Evolutionary conservation across 2,329 filamentous ascomycete species (phyloP).

Genomic region (Diaporthe sp.): DNA sequence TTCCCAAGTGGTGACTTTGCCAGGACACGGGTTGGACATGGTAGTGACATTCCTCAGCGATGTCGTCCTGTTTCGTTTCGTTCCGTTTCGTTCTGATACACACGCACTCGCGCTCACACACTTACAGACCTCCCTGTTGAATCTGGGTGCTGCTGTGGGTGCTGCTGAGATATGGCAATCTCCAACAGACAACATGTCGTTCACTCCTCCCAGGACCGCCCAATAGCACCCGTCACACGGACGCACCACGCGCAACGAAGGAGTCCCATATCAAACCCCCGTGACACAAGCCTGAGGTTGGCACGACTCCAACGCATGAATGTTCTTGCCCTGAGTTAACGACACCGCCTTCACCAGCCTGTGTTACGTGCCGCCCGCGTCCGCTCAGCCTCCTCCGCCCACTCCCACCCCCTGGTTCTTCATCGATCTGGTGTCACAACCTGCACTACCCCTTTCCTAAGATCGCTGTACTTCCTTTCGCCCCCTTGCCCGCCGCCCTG

Average conservation of each 20-base stretch:
- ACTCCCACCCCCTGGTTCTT: constrained; percentile 1
- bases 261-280: constrained; percentile 11
- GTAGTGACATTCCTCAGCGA: constrained; percentile 24
- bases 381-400: constrained; percentile 21
- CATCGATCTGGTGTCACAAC: constrained; percentile 39
- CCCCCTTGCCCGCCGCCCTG: neutral
- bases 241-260: neutral
- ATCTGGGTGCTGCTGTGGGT: neutral
- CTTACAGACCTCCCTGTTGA: neutral
- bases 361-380: constrained; percentile 15
- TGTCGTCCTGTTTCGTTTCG: neutral
- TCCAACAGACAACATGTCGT: constrained; percentile 25
- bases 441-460: constrained; percentile 30
- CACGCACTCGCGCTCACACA: neutral
- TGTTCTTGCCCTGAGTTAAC: constrained; percentile 9
- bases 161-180: constrained; percentile 11
- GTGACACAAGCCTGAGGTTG: constrained; percentile 27
- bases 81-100: constrained; percentile 9
- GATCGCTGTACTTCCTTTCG: neutral
- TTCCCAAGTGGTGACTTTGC: constrained; percentile 18
- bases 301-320: constrained; percentile 19
- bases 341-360: constrained; percentile 31
- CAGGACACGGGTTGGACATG: constrained; percentile 14
- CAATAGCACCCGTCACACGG: constrained; percentile 9
- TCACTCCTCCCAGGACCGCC: neutral